A percentile compares a stretch with the other conserved stretches of the same genome.
These are phyloP conservation scores for Iris macrosiphon DNA, from an alignment of 106 monocot genomes.

Conservation along the genomic window DNA sequence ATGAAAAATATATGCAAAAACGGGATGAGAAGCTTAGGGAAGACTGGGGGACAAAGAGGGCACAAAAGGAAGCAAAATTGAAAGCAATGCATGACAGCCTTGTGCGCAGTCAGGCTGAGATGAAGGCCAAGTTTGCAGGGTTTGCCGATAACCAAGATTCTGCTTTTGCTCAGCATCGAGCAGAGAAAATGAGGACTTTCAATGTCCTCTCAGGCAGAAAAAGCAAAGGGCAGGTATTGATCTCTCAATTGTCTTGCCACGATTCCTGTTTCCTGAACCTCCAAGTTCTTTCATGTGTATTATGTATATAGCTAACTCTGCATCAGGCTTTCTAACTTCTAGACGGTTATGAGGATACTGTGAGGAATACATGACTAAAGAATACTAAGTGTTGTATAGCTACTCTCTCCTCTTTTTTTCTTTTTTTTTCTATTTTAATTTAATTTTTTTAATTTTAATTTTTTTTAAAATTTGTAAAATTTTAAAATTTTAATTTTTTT, in stretches of 20 bases:
- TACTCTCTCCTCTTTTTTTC: too few relatives aligned
- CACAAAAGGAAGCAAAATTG: slow-evolving; percentile 68
- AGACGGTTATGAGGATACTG: too few relatives aligned
- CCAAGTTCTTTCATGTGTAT: too few relatives aligned
- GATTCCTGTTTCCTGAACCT: too few relatives aligned
- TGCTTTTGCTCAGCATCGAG: slow-evolving; percentile 8
- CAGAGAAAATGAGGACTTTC: slow-evolving; percentile 37
- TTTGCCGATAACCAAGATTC: slow-evolving; percentile 25
- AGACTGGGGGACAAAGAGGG: slow-evolving; percentile 49
- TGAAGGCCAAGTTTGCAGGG: slow-evolving; percentile 45
- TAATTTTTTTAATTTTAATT: too few relatives aligned
- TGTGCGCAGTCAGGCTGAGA: slow-evolving; percentile 58
- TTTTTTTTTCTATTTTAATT: too few relatives aligned
- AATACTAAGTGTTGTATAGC: too few relatives aligned
- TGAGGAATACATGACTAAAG: too few relatives aligned
- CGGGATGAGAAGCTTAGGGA: slow-evolving; percentile 74
- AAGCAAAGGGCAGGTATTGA: slow-evolving; percentile 35
- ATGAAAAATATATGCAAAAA: slow-evolving; percentile 72
- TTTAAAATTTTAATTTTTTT: too few relatives aligned
- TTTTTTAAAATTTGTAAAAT: too few relatives aligned
- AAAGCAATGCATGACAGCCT: slow-evolving; percentile 84
- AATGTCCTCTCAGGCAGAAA: slow-evolving; percentile 19
- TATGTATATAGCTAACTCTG: too few relatives aligned
- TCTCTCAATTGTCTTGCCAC: neutral
- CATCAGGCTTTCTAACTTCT: too few relatives aligned